Percentiles rank a stretch among this genome's conserved stretches.
Conservation (phyloP, 73 alveolate species). For the Paramecium biaurelia region DNA sequence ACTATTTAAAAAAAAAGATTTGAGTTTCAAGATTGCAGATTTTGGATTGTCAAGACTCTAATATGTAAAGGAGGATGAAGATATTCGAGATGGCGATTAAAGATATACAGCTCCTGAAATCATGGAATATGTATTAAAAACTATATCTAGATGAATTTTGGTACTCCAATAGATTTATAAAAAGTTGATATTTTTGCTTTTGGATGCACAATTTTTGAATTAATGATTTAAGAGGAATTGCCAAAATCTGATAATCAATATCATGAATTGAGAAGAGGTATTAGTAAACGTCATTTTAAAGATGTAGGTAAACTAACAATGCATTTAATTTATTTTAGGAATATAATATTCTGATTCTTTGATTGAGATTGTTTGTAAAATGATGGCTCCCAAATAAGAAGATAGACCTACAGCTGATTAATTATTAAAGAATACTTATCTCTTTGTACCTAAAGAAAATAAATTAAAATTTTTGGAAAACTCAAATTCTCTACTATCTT, state of each 20-base stretch:
- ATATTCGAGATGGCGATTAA: not conserved
- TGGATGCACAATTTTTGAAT: not conserved
- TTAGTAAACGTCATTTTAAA: not conserved
- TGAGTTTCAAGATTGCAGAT: slow-evolving; percentile 4
- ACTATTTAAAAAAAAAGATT: not conserved
- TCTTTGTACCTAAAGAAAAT: not conserved
- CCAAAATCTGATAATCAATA: not conserved
- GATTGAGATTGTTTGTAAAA: not conserved
- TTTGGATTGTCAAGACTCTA: not conserved
- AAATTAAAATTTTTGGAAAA: not conserved
- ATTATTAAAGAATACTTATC: not conserved
- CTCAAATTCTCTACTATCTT: not conserved
- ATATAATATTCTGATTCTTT: not conserved
- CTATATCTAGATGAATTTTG: not conserved
- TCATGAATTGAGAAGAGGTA: not conserved
- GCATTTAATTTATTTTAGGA: not conserved
- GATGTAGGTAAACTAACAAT: not conserved
- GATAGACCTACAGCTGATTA: slow-evolving; percentile 13
- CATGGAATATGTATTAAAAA: slow-evolving; percentile 8
- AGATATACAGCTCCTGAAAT: slow-evolving; percentile 49
- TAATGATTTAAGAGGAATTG: not conserved
- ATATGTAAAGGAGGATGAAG: not conserved
- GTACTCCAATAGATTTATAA: not conserved
- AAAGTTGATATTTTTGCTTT: slow-evolving; percentile 38
- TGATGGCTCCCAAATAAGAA: not conserved